Evolutionary conservation across 345 rosid genomes (phyloP), one percentile per base, ranked within the genome.

Genomic region (Brassica incana): DNA sequence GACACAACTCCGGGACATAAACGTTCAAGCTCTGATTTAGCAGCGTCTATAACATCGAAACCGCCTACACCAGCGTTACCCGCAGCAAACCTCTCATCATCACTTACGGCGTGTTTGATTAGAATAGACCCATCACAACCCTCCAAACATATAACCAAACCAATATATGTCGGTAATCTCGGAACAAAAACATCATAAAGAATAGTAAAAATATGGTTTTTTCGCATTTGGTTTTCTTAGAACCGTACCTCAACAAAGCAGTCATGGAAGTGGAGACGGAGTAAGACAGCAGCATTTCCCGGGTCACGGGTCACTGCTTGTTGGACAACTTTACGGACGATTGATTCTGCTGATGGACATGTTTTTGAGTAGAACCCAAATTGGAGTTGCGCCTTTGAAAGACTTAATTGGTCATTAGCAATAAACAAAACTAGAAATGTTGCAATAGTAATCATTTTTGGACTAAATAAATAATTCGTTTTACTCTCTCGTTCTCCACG

Each of bases 121-220:
- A 91, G 75, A 69, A 88, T 86, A 0, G 97, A 91, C 1, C 83
- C 92, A 50, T 91, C 97, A 81, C 94, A 89, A 7, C 94, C 97
- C 94, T 87, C 4, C 67, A 58, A 25, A 71, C 4, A 65, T 56
- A 14, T 4, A 56, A 32, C 63, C 61, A 80, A 38, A 65, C 63
- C 65, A 59, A 2, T 2, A 7, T 45, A 45, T 77, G 52, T 11
- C n/a, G 52, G 52, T 45, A 45, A 11, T 12, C 16, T 48, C 54
- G 6, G 54, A 14, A 50, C 56, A 50, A 50, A 50, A 43, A 73
- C 50, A 69, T 8, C 40, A 32, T 40, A 27, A 35, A 8, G 69
- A 63, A 43, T 8, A 59, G 69, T 43, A 62, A 38, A 16, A 45
- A 35, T n/a, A 6, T 8, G 61, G 0, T 12, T 29, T 61, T 11